Base-by-base conservation (phyloP, 768 basidiomycete species). In the Calocera cornea region DNA sequence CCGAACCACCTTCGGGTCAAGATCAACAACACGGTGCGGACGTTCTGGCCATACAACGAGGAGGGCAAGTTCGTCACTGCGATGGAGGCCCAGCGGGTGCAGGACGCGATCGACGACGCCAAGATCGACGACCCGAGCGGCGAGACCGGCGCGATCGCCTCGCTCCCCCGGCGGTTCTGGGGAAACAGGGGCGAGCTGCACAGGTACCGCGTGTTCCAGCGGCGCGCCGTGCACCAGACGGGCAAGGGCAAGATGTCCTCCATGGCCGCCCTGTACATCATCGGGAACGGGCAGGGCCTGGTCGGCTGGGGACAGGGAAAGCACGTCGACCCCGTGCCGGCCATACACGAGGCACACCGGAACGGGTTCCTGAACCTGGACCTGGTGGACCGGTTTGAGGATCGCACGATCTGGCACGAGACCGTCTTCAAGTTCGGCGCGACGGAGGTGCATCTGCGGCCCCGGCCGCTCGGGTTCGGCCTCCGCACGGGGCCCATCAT, bases 341-440 rank as follows among this genome's bases (percentile, higher is more conserved):
- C 89, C 1, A 74, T 81, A 17, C 76, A 76, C 54, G 85, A 87
- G 74, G 83, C 88, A n/a, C 77, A 83, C 70, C 76, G 80, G 38
- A 77, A 84, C 79, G 97, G 92, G 1, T 80, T 95, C 33, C 83
- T 87, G 69, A 89, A 87, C 73, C 88, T 97, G 88, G 97, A 97
- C 77, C 88, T 81, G 72, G 92, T 99, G 66, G 88, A 90, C 71
- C 86, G 92, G n/a, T 97, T 93, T 77, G 95, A 99, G 77, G 80
- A 86, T 70, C 84, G 97, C 64, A 98, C 97, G n/a, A 82, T 97
- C 19, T 97, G 92, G 90, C 92, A 92, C 24, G 89, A 93, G 65
- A 84, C 95, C 80, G 80, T 83, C 65, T 81, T 80, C 70, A 99
- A 98, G 78, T 86, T 92, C 69, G 92, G 94, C 19, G 81, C 89